phyloP scores from a whole-genome alignment of 108 stramenopile genomes.

The Skeletonema menzelii region DNA sequence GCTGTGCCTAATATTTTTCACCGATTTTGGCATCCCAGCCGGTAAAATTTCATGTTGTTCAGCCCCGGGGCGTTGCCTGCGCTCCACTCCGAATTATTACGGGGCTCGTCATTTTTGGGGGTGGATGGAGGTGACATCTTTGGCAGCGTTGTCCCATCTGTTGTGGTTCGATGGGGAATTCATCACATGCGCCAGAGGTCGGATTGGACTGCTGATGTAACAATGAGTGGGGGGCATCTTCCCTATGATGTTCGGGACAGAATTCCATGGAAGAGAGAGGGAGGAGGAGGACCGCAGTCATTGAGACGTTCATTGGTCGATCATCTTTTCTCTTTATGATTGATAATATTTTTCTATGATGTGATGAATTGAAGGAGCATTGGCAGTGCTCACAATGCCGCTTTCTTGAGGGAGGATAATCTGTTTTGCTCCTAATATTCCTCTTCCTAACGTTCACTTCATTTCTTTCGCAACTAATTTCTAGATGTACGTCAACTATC shows the following conservation, averaged over 20 bases:
- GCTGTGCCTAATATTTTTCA: neutral
- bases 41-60: neutral
- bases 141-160: neutral
- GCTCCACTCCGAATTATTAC: slow-evolving; percentile 1
- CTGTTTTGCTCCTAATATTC: neutral
- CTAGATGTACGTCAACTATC: slow-evolving; percentile 55
- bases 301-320: neutral
- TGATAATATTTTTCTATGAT: neutral
- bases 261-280: neutral
- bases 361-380: neutral
- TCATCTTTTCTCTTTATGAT: neutral
- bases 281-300: neutral
- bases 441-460: neutral
- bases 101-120: neutral
- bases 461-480: slow-evolving; percentile 19
- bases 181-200: neutral
- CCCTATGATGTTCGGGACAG: neutral
- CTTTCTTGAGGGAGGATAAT: neutral
- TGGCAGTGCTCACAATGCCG: neutral
- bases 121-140: neutral
- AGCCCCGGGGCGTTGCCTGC: neutral
- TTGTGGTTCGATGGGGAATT: neutral
- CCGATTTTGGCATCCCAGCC: neutral
- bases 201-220: neutral
- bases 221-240: neutral